Percentiles rank a stretch among this genome's conserved stretches.
Conservation (phyloP, 345 rosid genomes). For the Eucalyptus urophylla region DNA sequence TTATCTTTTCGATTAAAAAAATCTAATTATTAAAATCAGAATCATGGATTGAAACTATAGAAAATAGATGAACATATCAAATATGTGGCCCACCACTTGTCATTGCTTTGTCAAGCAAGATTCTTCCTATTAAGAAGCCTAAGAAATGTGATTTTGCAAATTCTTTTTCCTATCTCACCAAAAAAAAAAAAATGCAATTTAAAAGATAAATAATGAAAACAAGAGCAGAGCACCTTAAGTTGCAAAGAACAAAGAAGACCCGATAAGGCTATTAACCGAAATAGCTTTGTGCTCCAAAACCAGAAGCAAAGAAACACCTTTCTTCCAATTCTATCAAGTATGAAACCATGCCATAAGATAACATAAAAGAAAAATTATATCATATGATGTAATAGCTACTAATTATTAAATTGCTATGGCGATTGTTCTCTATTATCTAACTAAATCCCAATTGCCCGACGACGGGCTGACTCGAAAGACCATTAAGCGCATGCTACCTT, state of each 20-base stretch:
- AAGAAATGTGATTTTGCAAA: background rate
- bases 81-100: background rate
- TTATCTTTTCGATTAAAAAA: fast-evolving
- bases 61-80: background rate
- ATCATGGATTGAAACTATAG: background rate
- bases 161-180: background rate
- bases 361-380: background rate
- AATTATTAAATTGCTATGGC: background rate
- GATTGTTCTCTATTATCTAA: background rate
- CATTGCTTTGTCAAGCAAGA: background rate
- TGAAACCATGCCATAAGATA: background rate
- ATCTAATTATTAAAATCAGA: background rate
- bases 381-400: background rate
- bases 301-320: background rate
- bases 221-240: background rate
- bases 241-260: background rate
- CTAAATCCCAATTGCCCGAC: background rate
- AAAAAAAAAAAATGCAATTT: too few species aligned
- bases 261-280: background rate
- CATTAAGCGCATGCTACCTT: background rate
- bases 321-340: background rate
- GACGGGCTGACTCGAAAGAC: background rate
- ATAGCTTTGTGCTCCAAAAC: background rate
- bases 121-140: background rate
- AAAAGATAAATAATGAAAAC: background rate